Base-by-base conservation (phyloP, 169 alveolate genomes). In the Amoebophrya sp. region DNA sequence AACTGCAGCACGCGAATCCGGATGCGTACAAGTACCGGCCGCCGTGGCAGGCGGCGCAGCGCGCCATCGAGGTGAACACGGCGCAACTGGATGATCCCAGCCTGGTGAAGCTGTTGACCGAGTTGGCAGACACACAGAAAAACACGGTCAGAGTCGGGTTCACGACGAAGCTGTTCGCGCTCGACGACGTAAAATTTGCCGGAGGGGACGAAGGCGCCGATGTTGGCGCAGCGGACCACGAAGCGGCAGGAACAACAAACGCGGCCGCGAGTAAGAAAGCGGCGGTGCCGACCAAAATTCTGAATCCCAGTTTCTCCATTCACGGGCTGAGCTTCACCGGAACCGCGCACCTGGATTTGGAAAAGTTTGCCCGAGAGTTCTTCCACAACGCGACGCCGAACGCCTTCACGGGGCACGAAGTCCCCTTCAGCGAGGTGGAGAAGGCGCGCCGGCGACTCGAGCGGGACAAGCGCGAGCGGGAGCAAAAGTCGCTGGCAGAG, bases 151-250 rank as follows among this genome's bases (percentile, higher is more conserved):
- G 32, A 1, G 32, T 66, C 32, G 83, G 83, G 7, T 66, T 66
- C 83, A 66, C 83, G 32, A 66, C 83, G 83, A 66, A 66, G 35
- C 1, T 66, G 39, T 66, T 66, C 18, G 83, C 83, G 83, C 83
- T 66, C 29, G 83, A 18, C 7, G 35, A 7, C 83, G 83, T n/a
- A 25, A 25, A 12, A n/a, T 66, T 66, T 18, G 18, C 29, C 66
- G 66, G 66, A 7, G 29, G 18, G 18, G 66, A 18, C 18, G 66
- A 47, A 47, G 29, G 18, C 7, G n/a, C n/a, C n/a, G n/a, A n/a
- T n/a, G n/a, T n/a, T n/a, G n/a, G n/a, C n/a, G n/a, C n/a, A n/a
- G n/a, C n/a, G n/a, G n/a, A n/a, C n/a, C n/a, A n/a, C n/a, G n/a
- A n/a, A n/a, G n/a, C n/a, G n/a, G n/a, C n/a, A n/a, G n/a, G n/a